Evolutionary conservation across 2,329 filamentous ascomycete species (phyloP), one percentile per base, ranked within the genome.

Genomic region (Aspergillus oerlinghausenensis): DNA sequence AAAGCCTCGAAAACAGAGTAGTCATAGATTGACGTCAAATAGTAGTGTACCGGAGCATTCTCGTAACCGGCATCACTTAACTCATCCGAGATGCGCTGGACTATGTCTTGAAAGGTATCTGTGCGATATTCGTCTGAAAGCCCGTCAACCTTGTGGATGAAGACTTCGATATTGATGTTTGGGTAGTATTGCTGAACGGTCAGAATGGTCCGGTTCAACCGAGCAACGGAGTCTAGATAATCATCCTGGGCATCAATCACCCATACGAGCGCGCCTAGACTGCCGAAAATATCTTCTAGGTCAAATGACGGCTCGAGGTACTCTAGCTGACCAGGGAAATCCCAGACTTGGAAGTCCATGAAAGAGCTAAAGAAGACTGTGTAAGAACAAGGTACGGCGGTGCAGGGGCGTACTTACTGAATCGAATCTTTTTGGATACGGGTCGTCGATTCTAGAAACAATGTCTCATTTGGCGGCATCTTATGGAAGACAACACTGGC

Each of bases 401-500:
- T 4, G 1, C 38, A n/a, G 11, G 19, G 23, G 11, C 1, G 6
- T 26, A 79, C 90, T 77, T 75, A 97, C 92, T 94, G 90, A 81
- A 97, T 92, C 3, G 89, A 90, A 65, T 97, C 92, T 70, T 96
- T 96, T 70, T 96, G 92, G 61, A 97, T 95, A 32, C 90, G 84
- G 9, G 92, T 92, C 3, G 94, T 99, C 0, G 94, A 96, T 73
- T 97, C 94, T 19, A 99, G 83, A 68, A 96, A 99, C 17, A 99
- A 78, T 0, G 94, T 97, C 77, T 99, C 95, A 65, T 90, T 95
- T 2, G 94, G 92, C 3, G 93, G 91, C 70, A 97, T 87, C 73
- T 99, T 99, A 76, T 97, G 92, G 69, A 99, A 97, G n/a, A 99
- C 93, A 50, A 99, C 95, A 69, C 92, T 97, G 26, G 92, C 94